Evolutionary conservation across 2,329 filamentous ascomycete species (phyloP).

Genomic region (Alternaria triticina): DNA sequence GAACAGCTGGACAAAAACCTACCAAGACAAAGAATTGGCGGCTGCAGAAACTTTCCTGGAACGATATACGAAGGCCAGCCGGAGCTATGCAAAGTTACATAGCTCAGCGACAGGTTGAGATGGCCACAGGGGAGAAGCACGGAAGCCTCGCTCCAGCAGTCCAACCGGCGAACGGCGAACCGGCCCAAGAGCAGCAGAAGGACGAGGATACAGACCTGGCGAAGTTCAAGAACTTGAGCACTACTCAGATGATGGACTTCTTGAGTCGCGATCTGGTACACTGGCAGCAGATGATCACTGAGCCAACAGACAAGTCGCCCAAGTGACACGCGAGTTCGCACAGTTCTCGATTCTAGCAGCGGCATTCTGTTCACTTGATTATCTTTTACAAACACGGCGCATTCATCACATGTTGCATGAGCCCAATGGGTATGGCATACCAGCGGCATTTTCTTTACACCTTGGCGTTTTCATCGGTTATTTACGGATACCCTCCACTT

Average conservation of each 20-base stretch:
- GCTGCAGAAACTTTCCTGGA: slow-evolving; percentile 73
- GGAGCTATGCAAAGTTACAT: slow-evolving; percentile 89
- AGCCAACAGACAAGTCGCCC: slow-evolving; percentile 37
- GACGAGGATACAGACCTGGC: slow-evolving; percentile 52
- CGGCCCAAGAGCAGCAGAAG: slow-evolving; percentile 28
- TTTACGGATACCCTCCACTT: slow-evolving; percentile 45
- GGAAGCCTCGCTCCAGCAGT: slow-evolving; percentile 33
- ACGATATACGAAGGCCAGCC: slow-evolving; percentile 85
- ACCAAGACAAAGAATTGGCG: slow-evolving; percentile 66
- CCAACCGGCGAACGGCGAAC: slow-evolving; percentile 34
- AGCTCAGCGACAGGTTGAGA: slow-evolving; percentile 83
- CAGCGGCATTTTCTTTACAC: background rate
- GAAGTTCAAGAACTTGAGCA: slow-evolving; percentile 74
- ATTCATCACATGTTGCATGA: background rate
- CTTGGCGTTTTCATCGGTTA: slow-evolving; percentile 24
- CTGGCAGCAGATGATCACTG: slow-evolving; percentile 70
- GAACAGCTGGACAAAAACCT: slow-evolving; percentile 62
- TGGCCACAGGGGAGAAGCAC: slow-evolving; percentile 65
- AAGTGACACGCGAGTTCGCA: background rate
- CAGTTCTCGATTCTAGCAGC: background rate
- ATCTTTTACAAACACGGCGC: slow-evolving; percentile 4
- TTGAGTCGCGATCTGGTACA: slow-evolving; percentile 80
- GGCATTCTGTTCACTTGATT: background rate
- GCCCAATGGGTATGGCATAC: background rate
- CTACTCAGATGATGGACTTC: slow-evolving; percentile 89